A percentile compares a stretch with the other conserved stretches of the same genome.
Conservation (phyloP, 2,329 filamentous ascomycete genomes). For the Pezicula rhizophila region DNA sequence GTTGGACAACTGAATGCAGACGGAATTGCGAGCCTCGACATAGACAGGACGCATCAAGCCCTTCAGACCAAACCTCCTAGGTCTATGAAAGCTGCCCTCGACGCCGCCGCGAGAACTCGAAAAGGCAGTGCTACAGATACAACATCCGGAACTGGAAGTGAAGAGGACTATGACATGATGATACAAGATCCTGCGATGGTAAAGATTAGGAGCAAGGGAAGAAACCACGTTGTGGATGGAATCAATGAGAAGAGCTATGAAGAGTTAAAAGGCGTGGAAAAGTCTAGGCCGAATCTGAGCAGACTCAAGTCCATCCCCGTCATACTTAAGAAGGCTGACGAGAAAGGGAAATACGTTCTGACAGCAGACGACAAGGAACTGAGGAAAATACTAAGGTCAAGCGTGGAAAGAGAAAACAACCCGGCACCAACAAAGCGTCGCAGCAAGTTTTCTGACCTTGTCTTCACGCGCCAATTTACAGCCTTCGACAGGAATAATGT, state of each 20-base stretch:
- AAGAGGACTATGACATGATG: constrained; percentile 26
- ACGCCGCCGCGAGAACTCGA: constrained; percentile 6
- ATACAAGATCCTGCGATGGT: constrained; percentile 20
- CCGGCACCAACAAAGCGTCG: constrained; percentile 17
- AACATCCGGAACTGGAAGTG: constrained; percentile 20
- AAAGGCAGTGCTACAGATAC: constrained; percentile 10
- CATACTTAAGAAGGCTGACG: constrained; percentile 21
- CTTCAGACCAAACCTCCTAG: constrained; percentile 11
- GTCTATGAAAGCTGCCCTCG: constrained; percentile 22
- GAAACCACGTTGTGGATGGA: constrained; percentile 23
- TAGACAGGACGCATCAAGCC: constrained; percentile 5
- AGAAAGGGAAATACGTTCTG: constrained; percentile 22
- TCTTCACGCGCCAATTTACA: constrained; percentile 69
- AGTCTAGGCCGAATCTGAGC: constrained; percentile 6
- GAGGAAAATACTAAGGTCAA: constrained; percentile 19
- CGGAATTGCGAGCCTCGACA: constrained; percentile 14
- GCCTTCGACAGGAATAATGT: constrained; percentile 70
- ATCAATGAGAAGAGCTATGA: constrained; percentile 14
- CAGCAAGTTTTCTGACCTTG: constrained; percentile 43
- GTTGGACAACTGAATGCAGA: constrained; percentile 16
- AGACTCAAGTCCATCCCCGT: constrained; percentile 23
- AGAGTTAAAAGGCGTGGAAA: constrained; percentile 10
- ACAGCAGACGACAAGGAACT: constrained; percentile 22
- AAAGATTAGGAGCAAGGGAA: constrained; percentile 27
- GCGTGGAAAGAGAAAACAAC: constrained; percentile 21